These are phyloP conservation scores for Agastache rugosa DNA, from an alignment of 257 asterid genomes.

Conservation along the genomic window DNA sequence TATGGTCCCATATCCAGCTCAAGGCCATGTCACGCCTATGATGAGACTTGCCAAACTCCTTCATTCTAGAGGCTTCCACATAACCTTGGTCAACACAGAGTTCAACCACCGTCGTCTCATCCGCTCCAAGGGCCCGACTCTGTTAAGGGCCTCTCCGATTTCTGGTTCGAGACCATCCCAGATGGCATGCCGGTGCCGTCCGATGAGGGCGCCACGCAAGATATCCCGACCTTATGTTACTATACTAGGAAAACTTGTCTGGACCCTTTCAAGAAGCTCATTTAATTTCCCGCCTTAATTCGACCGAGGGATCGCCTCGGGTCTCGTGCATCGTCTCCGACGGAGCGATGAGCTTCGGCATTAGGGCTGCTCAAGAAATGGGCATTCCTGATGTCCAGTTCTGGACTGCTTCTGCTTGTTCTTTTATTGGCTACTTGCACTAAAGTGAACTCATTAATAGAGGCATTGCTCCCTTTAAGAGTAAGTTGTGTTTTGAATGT, in stretches of 20 bases:
- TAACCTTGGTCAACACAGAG: constrained; percentile 47
- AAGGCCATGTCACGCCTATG: constrained; percentile 41
- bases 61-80: constrained; percentile 38
- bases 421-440: constrained; percentile 40
- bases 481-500: neutral
- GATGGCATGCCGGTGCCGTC: constrained; percentile 40
- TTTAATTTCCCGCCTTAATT: constrained; percentile 25
- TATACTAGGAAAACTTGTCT: constrained; percentile 28
- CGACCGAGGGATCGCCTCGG: constrained; percentile 21
- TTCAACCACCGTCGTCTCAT: constrained; percentile 44
- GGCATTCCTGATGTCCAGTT: constrained; percentile 34
- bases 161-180: constrained; percentile 37
- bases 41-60: constrained; percentile 40
- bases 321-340: constrained; percentile 36
- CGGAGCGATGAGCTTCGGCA: constrained; percentile 39
- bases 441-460: constrained; percentile 30
- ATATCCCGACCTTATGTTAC: constrained; percentile 21
- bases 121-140: constrained; percentile 37
- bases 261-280: constrained; percentile 22
- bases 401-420: constrained; percentile 42
- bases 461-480: constrained; percentile 37
- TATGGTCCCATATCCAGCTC: constrained; percentile 42
- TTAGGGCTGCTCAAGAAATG: constrained; percentile 32
- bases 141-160: constrained; percentile 36
- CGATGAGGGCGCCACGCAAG: constrained; percentile 35